Conservation (phyloP, 345 rosid genomes). For the Excoecaria agallocha region DNA sequence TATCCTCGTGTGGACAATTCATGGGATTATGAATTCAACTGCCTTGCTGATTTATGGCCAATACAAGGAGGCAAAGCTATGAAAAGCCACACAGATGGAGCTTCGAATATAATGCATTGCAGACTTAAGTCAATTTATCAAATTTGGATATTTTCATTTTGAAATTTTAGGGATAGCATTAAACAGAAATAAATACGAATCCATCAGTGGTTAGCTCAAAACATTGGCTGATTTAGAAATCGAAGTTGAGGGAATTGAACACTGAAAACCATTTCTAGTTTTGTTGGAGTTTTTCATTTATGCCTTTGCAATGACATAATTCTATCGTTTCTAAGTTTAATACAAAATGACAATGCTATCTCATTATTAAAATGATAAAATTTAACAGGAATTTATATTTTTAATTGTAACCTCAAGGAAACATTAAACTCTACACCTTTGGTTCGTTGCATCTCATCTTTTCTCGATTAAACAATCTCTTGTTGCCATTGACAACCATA, state of each 20-base stretch:
- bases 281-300: neutral
- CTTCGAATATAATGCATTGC: neutral
- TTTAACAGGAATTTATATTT: no score
- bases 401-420: no score
- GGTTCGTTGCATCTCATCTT: no score
- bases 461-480: no score
- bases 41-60: neutral
- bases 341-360: no score
- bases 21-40: neutral
- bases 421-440: no score
- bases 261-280: neutral
- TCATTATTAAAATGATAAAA: no score
- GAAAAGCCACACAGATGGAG: neutral
- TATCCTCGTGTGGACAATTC: neutral
- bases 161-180: no score
- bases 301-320: neutral
- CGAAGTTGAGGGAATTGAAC: neutral
- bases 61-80: neutral
- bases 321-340: no score
- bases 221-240: neutral
- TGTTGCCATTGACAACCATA: no score
- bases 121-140: neutral
- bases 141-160: neutral
- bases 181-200: neutral
- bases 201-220: neutral